phyloP scores from a whole-genome alignment of 352 stramenopile species.

The Halophytophthora batemanensis region DNA sequence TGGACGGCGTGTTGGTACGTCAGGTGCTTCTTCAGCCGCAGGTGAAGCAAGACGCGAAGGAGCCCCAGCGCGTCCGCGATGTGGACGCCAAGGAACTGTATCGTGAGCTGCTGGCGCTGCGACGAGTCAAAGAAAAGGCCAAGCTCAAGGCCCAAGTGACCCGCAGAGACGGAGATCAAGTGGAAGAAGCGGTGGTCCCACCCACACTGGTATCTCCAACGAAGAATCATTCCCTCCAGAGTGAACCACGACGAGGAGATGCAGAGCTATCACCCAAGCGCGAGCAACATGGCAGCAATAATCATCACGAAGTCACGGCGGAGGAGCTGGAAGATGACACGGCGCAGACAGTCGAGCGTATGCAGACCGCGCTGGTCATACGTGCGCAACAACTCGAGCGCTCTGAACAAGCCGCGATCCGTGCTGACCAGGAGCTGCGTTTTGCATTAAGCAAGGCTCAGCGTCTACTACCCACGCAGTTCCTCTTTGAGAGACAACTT shows the following conservation, averaged over 20 bases:
- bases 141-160: constrained; percentile 9
- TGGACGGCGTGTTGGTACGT: constrained; percentile 50
- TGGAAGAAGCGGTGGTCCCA: background rate
- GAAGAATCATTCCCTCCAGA: background rate
- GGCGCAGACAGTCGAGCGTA: constrained; percentile 9
- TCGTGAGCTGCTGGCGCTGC: constrained; percentile 34
- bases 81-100: constrained; percentile 39
- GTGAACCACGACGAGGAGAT: constrained; percentile 2
- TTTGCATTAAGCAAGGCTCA: constrained; percentile 29
- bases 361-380: constrained; percentile 20
- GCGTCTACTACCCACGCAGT: constrained; percentile 39
- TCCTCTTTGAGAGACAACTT: constrained; percentile 62
- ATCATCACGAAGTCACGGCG: constrained; percentile 1
- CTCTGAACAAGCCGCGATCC: constrained; percentile 20
- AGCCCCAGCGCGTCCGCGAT: background rate
- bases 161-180: too few relatives aligned
- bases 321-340: constrained; percentile 6
- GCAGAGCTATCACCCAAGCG: constrained; percentile 7
- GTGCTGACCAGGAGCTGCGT: constrained; percentile 24
- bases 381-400: constrained; percentile 19
- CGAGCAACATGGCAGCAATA: constrained; percentile 4
- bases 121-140: constrained; percentile 14
- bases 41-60: background rate
- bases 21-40: constrained; percentile 39
- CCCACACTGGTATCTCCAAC: background rate